Evolutionary conservation across 2,329 filamentous ascomycete genomes (phyloP).

Genomic region (Incumbomyces lentus): DNA sequence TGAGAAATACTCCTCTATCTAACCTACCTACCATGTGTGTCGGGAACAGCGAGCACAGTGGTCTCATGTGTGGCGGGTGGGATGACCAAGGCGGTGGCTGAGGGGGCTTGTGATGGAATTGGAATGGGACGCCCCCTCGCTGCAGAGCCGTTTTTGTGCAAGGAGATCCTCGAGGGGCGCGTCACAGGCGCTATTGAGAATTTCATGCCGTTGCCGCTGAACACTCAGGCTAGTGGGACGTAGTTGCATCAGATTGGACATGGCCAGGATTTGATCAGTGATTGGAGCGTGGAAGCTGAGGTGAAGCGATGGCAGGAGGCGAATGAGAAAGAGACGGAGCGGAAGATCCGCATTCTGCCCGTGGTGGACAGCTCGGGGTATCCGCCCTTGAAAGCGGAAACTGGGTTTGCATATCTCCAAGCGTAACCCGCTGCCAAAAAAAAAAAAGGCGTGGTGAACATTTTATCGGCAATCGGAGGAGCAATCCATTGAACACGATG

Average conservation of each 20-base stretch:
- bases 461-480: too few species aligned
- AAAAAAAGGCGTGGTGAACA: too few species aligned
- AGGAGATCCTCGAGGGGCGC: conserved; percentile 14
- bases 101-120: conserved; percentile 13
- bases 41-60: neutral
- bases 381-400: conserved; percentile 12
- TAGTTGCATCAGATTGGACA: conserved; percentile 17
- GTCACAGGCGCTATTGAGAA: conserved; percentile 15
- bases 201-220: conserved; percentile 14
- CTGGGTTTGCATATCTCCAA: conserved; percentile 15
- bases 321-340: conserved; percentile 16
- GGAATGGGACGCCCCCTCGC: conserved; percentile 17
- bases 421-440: neutral
- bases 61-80: too few species aligned
- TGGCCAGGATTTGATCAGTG: conserved; percentile 12
- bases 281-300: conserved; percentile 20
- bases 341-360: conserved; percentile 19
- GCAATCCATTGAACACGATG: too few species aligned
- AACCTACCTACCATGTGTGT: neutral
- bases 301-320: conserved; percentile 17
- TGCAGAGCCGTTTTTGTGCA: conserved; percentile 15
- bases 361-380: conserved; percentile 30
- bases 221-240: conserved; percentile 15
- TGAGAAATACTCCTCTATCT: neutral
- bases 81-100: conserved; percentile 15